Percentiles rank a stretch among this genome's conserved stretches.
These are phyloP conservation scores for Eucalyptus sp. DNA, from an alignment of 345 rosid species.

Conservation along the genomic window DNA sequence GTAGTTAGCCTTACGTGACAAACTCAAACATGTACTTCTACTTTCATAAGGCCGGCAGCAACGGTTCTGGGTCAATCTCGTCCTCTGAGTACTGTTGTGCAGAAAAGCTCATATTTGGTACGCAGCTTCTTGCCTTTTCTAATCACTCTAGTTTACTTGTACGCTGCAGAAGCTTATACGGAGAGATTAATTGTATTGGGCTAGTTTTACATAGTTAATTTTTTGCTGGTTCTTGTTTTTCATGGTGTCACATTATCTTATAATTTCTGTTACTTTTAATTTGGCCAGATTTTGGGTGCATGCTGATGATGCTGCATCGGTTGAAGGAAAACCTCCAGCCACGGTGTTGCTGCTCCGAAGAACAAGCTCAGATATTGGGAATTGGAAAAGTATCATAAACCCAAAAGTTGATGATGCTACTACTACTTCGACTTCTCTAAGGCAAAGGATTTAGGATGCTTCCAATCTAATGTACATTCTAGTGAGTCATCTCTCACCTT, in stretches of 20 bases:
- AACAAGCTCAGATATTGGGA: too few species aligned
- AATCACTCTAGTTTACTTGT: neutral
- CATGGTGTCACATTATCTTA: neutral
- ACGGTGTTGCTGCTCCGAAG: constrained; percentile 15
- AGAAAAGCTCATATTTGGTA: constrained; percentile 46
- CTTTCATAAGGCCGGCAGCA: constrained; percentile 33
- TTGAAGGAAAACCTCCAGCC: neutral
- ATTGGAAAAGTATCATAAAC: too few species aligned
- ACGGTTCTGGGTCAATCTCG: constrained; percentile 32
- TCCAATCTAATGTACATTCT: neutral
- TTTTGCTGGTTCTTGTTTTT: neutral
- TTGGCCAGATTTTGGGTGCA: too few species aligned
- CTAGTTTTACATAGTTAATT: neutral
- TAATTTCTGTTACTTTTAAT: too few species aligned
- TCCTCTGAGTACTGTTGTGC: constrained; percentile 29
- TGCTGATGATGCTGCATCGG: neutral
- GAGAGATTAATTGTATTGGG: neutral
- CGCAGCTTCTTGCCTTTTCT: neutral
- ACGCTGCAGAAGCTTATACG: neutral
- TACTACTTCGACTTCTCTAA: too few species aligned
- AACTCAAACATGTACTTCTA: constrained; percentile 36
- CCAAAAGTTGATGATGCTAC: too few species aligned
- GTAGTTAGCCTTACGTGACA: constrained; percentile 22
- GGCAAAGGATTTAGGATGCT: neutral
- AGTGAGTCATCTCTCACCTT: constrained; percentile 36